These are phyloP conservation scores for Neurospora sp. DNA, from an alignment of 2,329 filamentous ascomycete genomes.

Conservation along the genomic window DNA sequence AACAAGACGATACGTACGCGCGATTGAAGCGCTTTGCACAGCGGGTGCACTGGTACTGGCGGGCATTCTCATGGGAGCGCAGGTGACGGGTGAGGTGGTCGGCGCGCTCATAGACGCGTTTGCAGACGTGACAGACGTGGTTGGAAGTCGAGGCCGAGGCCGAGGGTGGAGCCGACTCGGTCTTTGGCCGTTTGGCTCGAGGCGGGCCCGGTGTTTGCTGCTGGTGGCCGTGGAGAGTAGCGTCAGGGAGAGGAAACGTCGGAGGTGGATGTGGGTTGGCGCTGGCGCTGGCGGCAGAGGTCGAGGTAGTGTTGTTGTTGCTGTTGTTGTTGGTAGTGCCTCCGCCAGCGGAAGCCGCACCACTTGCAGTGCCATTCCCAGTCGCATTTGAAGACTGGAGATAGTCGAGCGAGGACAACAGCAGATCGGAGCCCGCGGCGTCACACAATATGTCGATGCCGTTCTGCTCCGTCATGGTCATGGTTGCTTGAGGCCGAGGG, in stretches of 20 bases:
- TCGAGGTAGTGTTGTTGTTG: neutral
- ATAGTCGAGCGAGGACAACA: neutral
- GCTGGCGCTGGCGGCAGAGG: neutral
- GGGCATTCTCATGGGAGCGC: constrained; percentile 21
- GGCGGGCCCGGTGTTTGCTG: neutral
- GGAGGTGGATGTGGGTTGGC: neutral
- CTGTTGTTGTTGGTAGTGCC: neutral
- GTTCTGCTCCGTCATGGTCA: constrained; percentile 19
- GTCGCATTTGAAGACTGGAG: neutral
- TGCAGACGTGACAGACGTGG: constrained; percentile 21
- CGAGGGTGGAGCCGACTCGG: neutral
- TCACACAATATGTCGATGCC: constrained; percentile 22
- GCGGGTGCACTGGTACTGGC: constrained; percentile 21
- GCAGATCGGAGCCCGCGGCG: constrained; percentile 16
- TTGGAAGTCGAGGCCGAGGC: constrained; percentile 1
- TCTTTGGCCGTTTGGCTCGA: constrained; percentile 13
- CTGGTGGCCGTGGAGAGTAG: neutral
- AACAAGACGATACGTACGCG: constrained; percentile 14
- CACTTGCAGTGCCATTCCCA: neutral
- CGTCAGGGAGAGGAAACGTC: neutral
- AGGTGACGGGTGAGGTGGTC: constrained; percentile 21
- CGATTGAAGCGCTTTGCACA: constrained; percentile 22
- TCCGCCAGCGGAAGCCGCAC: no score
- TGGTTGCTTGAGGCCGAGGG: neutral
- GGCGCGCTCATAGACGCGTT: constrained; percentile 21